Evolutionary conservation across 1,139 yeast genomes (phyloP).

Genomic region (Candida neerlandica): DNA sequence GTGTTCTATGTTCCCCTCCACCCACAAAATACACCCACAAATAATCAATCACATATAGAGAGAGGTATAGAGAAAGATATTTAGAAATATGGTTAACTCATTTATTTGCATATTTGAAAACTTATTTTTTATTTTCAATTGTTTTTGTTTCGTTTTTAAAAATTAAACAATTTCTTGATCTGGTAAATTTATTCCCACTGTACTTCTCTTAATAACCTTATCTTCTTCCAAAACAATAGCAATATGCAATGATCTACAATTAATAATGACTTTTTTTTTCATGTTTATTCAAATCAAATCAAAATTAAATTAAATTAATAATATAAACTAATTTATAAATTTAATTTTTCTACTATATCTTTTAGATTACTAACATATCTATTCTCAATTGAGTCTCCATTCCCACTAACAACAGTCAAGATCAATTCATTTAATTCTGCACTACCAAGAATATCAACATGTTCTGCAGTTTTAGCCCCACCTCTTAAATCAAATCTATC

Average conservation of each 20-base stretch:
- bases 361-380: constrained; percentile 60
- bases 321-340: constrained; percentile 1
- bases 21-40: no score
- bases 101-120: background rate
- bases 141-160: no score
- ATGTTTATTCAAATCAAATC: no score
- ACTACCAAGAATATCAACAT: constrained; percentile 93
- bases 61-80: no score
- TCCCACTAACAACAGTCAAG: constrained; percentile 79
- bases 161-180: background rate
- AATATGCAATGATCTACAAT: no score
- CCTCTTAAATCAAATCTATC: constrained; percentile 93
- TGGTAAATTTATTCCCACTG: background rate
- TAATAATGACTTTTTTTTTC: no score
- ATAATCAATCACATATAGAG: no score
- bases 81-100: no score
- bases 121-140: background rate
- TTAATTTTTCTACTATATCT: constrained; percentile 51
- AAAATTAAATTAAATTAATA: no score
- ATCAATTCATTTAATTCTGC: constrained; percentile 88
- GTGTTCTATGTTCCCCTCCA: no score
- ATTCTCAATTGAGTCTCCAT: constrained; percentile 66
- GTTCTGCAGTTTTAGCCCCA: constrained; percentile 97
- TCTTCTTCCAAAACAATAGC: no score
- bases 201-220: no score